Base-by-base conservation (phyloP, 1,284 basidiomycete genomes). In the Heterobasidion parviporum region DNA sequence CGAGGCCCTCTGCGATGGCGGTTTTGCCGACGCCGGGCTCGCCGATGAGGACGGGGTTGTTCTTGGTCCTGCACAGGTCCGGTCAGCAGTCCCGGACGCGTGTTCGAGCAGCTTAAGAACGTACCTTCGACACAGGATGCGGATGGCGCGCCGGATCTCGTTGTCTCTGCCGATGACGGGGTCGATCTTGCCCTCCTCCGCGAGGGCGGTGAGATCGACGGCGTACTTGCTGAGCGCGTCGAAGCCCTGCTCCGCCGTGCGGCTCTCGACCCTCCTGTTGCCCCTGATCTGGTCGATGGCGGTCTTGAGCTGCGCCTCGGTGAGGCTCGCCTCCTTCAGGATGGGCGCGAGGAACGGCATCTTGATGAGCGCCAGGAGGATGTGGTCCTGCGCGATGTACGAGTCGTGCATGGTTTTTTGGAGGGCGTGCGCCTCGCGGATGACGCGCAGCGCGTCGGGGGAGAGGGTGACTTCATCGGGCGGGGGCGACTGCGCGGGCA, bases 21-120 rank as follows among this genome's bases (percentile, higher is more conserved):
- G 93, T 94, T 72, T 95, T 96, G 20, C 93, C 93, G 49, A 95
- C 92, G 73, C 93, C 93, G 18, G 94, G 93, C 70, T 96, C 92
- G 59, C 94, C 94, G 59, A 96, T 92, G 45, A 96, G 82, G 51
- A 95, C 91, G 18, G 93, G 91, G 65, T 95, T 95, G 70, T 94
- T 95, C 72, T 94, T 94, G 9, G 91, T 93, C 65, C 92, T 87
- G 57, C 12, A 49, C 34, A 47, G 4, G n/a, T 8, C 18, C 35
- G 6, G 43, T 52, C 45, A 53, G 55, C 38, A 12, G 4, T 71
- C 34, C 71, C 0, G 6, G 6, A 15, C 46, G 52, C 15, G 51
- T 36, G 50, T 8, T 41, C 10, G 51, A 16, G 48, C 4, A 46
- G 33, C n/a, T 8, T 35, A 34, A 3, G 2, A 35, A 57, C 68